phyloP scores from a whole-genome alignment of 371 early-diverging fungal species.

The Mucor plumbeus region DNA sequence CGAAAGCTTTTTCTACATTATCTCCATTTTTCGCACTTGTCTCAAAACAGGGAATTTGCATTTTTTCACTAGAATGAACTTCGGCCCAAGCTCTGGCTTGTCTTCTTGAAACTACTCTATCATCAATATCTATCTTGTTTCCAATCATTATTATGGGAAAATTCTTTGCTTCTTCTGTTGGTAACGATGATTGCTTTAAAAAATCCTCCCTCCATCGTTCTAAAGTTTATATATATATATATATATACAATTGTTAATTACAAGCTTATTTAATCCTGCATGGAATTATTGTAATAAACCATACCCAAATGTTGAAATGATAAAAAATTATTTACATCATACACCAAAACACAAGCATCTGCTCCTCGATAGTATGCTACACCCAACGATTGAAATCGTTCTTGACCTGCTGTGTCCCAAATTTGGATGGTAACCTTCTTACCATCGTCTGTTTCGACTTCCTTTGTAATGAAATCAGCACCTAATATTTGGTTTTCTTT shows the following conservation, averaged over 20 bases:
- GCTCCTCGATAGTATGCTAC: slow-evolving; percentile 97
- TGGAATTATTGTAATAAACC: background rate
- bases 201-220: slow-evolving; percentile 94
- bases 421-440: slow-evolving; percentile 65
- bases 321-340: slow-evolving; percentile 92
- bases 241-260: background rate
- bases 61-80: slow-evolving; percentile 45
- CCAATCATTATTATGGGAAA: slow-evolving; percentile 91
- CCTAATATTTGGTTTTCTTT: slow-evolving; percentile 12
- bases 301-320: slow-evolving; percentile 91
- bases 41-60: slow-evolving; percentile 87
- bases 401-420: slow-evolving; percentile 94
- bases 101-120: slow-evolving; percentile 74
- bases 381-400: slow-evolving; percentile 96
- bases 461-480: slow-evolving; percentile 97
- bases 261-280: background rate
- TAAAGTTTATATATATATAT: background rate
- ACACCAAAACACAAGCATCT: slow-evolving; percentile 96
- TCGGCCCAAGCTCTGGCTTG: slow-evolving; percentile 61
- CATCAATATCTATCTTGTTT: slow-evolving; percentile 95
- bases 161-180: slow-evolving; percentile 77
- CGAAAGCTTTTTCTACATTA: slow-evolving; percentile 91
- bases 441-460: slow-evolving; percentile 78
- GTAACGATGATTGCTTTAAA: slow-evolving; percentile 66
- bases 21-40: slow-evolving; percentile 93